These are phyloP conservation scores for Fusarium bactridioides DNA, from an alignment of 2,329 filamentous ascomycete species.

Conservation along the genomic window DNA sequence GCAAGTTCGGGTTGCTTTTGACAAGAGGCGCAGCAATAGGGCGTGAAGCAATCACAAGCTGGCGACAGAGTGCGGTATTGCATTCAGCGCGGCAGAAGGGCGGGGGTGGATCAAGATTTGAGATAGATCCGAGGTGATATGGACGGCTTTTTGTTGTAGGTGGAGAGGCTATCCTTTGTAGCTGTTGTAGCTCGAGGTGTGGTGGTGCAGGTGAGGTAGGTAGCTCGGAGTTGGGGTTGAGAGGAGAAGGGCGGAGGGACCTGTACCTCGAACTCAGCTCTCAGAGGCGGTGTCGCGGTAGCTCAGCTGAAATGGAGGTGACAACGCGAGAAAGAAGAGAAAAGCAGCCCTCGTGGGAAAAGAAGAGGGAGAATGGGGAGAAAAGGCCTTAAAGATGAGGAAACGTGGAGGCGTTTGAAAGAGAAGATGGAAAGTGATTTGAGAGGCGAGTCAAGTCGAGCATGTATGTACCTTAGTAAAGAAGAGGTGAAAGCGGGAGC, in stretches of 20 bases:
- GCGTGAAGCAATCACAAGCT: conserved; percentile 13
- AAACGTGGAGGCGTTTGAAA: conserved; percentile 16
- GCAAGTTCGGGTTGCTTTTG: not conserved
- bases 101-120: conserved; percentile 24
- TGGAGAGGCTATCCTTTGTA: conserved; percentile 18
- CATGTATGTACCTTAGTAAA: not conserved
- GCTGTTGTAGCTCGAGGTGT: conserved; percentile 16
- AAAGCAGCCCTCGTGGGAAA: not conserved
- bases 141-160: conserved; percentile 5
- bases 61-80: conserved; percentile 4
- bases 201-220: not conserved
- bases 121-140: conserved; percentile 17
- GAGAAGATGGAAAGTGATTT: conserved; percentile 14
- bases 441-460: not conserved
- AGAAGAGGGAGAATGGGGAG: not conserved
- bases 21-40: conserved; percentile 20
- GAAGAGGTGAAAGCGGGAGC: conserved; percentile 2
- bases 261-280: not conserved
- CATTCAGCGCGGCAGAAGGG: conserved; percentile 14
- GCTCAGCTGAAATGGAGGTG: not conserved
- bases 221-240: not conserved
- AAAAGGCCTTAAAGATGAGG: conserved; percentile 10
- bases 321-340: not conserved
- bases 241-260: conserved; percentile 3
- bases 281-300: not conserved